phyloP scores from a whole-genome alignment of 345 rosid species.

The Dipteronia dyeriana region DNA sequence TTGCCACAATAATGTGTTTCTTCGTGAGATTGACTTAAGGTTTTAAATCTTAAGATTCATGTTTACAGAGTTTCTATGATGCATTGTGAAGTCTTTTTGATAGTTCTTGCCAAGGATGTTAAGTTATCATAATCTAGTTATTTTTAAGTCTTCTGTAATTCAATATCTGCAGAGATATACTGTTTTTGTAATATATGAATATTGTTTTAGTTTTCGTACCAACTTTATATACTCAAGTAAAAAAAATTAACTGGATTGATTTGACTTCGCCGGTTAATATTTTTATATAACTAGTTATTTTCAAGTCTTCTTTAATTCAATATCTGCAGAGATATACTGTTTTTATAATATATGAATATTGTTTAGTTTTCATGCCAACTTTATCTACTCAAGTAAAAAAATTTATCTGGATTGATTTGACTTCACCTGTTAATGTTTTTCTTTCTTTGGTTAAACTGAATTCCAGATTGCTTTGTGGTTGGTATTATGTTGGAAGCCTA shows the following conservation, averaged over 20 bases:
- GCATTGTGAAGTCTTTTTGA: neutral
- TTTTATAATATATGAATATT: neutral
- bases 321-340: neutral
- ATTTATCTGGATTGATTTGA: conserved; percentile 7
- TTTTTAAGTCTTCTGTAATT: neutral
- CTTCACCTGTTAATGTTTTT: neutral
- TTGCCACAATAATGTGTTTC: neutral
- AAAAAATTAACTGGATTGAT: no score
- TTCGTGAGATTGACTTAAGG: neutral
- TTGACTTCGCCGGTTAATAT: no score
- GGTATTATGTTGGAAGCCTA: conserved; percentile 78
- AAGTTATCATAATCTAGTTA: neutral
- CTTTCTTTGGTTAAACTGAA: conserved; percentile 9
- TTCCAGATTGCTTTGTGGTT: conserved; percentile 80
- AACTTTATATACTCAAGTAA: neutral
- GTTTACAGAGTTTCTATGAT: neutral
- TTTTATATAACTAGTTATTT: neutral
- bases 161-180: neutral
- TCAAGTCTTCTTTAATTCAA: neutral
- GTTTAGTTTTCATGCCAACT: neutral
- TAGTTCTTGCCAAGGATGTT: neutral
- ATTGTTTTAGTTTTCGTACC: neutral
- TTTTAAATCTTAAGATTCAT: neutral
- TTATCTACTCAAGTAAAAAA: neutral
- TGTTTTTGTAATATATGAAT: neutral